phyloP scores from a whole-genome alignment of 177 flowering plant species.

The Vitis hybrid region DNA sequence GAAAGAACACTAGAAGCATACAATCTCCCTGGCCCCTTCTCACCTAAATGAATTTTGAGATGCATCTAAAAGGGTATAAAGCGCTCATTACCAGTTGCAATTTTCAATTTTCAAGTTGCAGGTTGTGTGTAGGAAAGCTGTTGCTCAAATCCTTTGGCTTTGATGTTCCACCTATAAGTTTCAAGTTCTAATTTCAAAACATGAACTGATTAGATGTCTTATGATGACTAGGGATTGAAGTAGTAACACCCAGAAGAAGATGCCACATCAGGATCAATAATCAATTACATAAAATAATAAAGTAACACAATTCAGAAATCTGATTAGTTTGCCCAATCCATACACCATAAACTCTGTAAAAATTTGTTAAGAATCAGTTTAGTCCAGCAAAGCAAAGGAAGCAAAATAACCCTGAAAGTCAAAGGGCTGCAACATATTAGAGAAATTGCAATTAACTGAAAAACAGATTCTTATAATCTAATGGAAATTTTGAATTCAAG shows the following conservation, averaged over 20 bases:
- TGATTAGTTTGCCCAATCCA: neutral
- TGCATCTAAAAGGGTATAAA: neutral
- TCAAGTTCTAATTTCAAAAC: neutral
- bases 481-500: neutral
- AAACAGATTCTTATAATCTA: neutral
- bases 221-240: neutral
- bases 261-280: neutral
- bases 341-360: neutral
- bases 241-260: neutral
- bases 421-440: neutral
- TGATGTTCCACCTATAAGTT: neutral
- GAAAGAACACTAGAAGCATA: too few relatives aligned
- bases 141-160: neutral
- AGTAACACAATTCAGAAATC: neutral
- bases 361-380: neutral
- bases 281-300: neutral
- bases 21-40: too few relatives aligned
- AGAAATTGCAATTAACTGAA: neutral
- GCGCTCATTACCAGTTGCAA: neutral
- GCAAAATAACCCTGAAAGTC: neutral
- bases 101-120: neutral
- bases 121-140: neutral
- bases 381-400: neutral
- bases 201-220: too few relatives aligned
- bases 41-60: too few relatives aligned